Evolutionary conservation across 352 stramenopile species (phyloP).

Genomic region (Globisporangium apiculatum): DNA sequence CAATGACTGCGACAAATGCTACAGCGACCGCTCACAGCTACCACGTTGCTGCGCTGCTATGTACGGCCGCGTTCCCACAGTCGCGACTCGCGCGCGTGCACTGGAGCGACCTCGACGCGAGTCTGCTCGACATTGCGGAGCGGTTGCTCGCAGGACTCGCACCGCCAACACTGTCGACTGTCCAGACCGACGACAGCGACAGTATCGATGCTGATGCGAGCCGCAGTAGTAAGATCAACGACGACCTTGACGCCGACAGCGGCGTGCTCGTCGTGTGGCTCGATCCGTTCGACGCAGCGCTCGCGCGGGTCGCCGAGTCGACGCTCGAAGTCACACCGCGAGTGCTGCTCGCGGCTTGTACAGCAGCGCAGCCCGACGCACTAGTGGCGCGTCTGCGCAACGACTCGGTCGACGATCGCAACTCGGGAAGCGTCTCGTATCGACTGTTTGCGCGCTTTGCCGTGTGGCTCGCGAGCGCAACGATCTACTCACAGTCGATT

Average conservation of each 20-base stretch:
- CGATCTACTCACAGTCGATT: slow-evolving; percentile 17
- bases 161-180: neutral
- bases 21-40: slow-evolving; percentile 17
- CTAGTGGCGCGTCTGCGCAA: neutral
- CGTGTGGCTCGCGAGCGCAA: slow-evolving; percentile 12
- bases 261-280: slow-evolving; percentile 6
- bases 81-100: slow-evolving; percentile 5
- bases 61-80: slow-evolving; percentile 26
- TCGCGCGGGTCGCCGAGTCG: slow-evolving; percentile 1
- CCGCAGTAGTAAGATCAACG: neutral
- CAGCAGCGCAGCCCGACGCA: neutral
- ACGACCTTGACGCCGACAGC: neutral
- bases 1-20: neutral
- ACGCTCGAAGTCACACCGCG: neutral
- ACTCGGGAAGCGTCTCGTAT: neutral
- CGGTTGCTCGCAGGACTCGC: slow-evolving; percentile 4
- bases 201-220: no score
- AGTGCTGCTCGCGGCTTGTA: no score
- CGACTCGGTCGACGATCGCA: neutral
- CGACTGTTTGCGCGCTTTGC: slow-evolving; percentile 6
- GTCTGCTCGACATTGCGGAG: slow-evolving; percentile 3
- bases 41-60: slow-evolving; percentile 30
- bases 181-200: neutral
- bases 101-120: slow-evolving; percentile 10
- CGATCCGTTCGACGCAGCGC: neutral